Base-by-base conservation (phyloP, 805 yeast genomes). In the Tanozyma kutaoensis region DNA sequence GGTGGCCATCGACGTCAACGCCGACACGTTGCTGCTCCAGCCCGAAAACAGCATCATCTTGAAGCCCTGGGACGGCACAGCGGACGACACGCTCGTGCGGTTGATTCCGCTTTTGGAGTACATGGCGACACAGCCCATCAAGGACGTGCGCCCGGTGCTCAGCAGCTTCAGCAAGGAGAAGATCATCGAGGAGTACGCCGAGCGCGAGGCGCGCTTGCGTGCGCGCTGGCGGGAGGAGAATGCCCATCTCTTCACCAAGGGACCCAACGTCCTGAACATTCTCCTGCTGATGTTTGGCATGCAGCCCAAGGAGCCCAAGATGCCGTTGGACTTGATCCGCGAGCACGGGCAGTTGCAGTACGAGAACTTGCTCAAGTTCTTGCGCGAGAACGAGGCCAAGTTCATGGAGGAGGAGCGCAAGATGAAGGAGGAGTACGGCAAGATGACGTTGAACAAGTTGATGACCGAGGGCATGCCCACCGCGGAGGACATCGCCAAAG, bases 41-140 rank as follows among this genome's bases (percentile, higher is more conserved):
- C 95, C 95, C 3, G 95, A 86, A 42, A 91, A 91, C 52, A 88
- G 94, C n/a, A 70, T 91, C 36, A 74, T 82, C 33, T 57, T 84
- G 52, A 64, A 72, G 37, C 72, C 78, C 35, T 91, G 98, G 98
- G 69, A 66, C 29, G 99, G 99, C 37, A 58, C 59, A 35, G 66
- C 79, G 19, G 94, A 81, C 47, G 95, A 88, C 52, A 63, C 66
- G 31, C 67, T 91, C 45, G 64, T 91, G 39, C 66, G 66, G 42
- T 59, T 86, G 56, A 84, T 91, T 46, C 96, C 97, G 31, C 76
- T 91, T 59, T 70, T 91, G 40, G 99, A 91, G 59, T 91, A 81
- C 58, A 58, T 91, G 34, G 97, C 95, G 11, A 80, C 94, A 11
- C 93, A 84, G 53, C 69, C 67, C 22, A 63, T 80, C 42, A 70